Conservation (phyloP, 1,139 yeast genomes). For the Kodamaea sp. region DNA sequence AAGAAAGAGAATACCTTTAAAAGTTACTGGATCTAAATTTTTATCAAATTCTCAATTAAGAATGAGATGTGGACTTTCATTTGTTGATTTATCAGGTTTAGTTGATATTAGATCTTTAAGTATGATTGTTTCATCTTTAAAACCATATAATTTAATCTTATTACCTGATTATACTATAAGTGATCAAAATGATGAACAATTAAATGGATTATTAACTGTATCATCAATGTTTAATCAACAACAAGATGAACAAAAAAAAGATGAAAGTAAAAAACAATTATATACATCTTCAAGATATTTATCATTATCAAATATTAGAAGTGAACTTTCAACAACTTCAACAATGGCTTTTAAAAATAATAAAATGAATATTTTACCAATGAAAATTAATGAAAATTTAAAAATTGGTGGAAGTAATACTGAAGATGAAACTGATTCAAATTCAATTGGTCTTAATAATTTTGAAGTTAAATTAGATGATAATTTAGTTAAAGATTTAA, state of each 20-base stretch:
- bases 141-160: constrained; percentile 71
- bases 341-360: constrained; percentile 5
- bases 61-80: constrained; percentile 69
- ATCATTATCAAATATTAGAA: constrained; percentile 33
- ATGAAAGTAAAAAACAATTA: constrained; percentile 22
- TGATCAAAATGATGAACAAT: constrained; percentile 16
- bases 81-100: constrained; percentile 77
- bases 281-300: constrained; percentile 29
- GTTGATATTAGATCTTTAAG: constrained; percentile 82
- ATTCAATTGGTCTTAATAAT: constrained; percentile 47
- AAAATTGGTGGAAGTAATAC: constrained; percentile 50
- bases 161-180: constrained; percentile 43
- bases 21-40: constrained; percentile 15
- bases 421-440: constrained; percentile 19
- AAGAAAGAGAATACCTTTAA: constrained; percentile 35
- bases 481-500: constrained; percentile 53
- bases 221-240: constrained; percentile 31
- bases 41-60: constrained; percentile 33
- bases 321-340: constrained; percentile 21
- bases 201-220: constrained; percentile 29
- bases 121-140: constrained; percentile 73
- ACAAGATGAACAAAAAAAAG: constrained; percentile 24
- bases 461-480: constrained; percentile 74
- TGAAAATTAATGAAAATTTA: constrained; percentile 39
- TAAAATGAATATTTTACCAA: constrained; percentile 31